Evolutionary conservation across 495 filamentous ascomycete species (phyloP), one percentile per base, ranked within the genome.

Genomic region (Daldinia bambusicola): DNA sequence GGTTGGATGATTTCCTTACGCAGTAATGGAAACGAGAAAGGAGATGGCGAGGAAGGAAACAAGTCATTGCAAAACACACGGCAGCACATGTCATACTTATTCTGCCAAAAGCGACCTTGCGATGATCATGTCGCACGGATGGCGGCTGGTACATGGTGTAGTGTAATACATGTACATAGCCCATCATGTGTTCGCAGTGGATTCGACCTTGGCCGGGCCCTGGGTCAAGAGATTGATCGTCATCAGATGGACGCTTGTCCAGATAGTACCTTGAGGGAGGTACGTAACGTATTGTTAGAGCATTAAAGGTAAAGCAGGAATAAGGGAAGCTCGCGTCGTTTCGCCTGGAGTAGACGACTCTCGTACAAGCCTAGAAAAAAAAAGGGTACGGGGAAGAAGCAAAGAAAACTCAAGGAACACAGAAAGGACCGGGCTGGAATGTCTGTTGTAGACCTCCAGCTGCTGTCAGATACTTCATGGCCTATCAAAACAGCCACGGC

Each of bases 181-280:
- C 43, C 32, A 72, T 56, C 37, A 64, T 55, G 55, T 20, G 55
- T 61, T 63, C 38, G 55, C 18, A 14, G 48, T 34, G 59, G 48
- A 57, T 12, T 37, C 41, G 50, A 43, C 45, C 30, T 45, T 36
- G 63, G 43, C 43, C 36, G 36, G 38, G 30, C 59, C 60, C 53
- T 66, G 58, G 36, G 53, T 71, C 58, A 66, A 71, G 52, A 36
- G 51, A 26, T 72, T 55, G 61, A 72, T 72, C 70, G 22, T 61
- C 58, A 22, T 48, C 57, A 18, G 48, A 62, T 62, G 52, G 63
- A 62, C 38, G 38, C 12, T 38, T 51, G 40, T 61, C 16, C 26
- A 36, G 7, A 59, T 30, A 48, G 58, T 63, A 55, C 37, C n/a
- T n/a, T n/a, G n/a, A n/a, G n/a, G n/a, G n/a, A n/a, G n/a, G n/a